These are phyloP conservation scores for Tetrapisispora fleetii DNA, from an alignment of 805 yeast species.

Conservation along the genomic window DNA sequence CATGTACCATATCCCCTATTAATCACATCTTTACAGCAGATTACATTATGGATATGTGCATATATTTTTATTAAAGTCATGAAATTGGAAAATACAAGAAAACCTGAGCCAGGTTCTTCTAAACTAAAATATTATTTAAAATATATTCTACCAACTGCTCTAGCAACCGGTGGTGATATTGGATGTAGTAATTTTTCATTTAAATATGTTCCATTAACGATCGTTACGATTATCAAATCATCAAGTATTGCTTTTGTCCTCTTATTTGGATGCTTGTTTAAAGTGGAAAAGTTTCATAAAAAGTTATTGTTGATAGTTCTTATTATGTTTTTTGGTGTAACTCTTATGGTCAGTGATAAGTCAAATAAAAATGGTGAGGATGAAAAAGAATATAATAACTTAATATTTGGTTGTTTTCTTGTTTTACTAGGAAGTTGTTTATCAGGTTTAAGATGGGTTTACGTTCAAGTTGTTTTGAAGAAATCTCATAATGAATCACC, in stretches of 20 bases:
- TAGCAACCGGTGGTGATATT: conserved; percentile 87
- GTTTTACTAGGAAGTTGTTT: conserved; percentile 72
- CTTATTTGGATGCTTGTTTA: conserved; percentile 74
- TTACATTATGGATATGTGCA: conserved; percentile 47
- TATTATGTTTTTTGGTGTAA: conserved; percentile 76
- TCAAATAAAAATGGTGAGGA: conserved; percentile 14
- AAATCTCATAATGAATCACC: not conserved
- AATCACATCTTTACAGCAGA: conserved; percentile 78
- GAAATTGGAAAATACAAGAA: not conserved
- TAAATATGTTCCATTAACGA: conserved; percentile 64
- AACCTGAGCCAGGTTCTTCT: not conserved
- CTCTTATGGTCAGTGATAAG: conserved; percentile 69
- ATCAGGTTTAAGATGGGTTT: conserved; percentile 91
- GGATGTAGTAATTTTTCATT: conserved; percentile 85
- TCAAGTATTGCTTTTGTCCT: conserved; percentile 82
- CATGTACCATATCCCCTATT: conserved; percentile 77
- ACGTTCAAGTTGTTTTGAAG: conserved; percentile 74
- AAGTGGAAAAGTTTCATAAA: conserved; percentile 64
- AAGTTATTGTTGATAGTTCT: conserved; percentile 58
- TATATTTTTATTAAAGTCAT: conserved; percentile 32
- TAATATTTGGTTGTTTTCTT: conserved; percentile 51
- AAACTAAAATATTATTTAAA: conserved; percentile 35
- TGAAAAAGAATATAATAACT: conserved; percentile 9
- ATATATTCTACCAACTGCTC: conserved; percentile 70
- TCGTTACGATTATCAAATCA: conserved; percentile 90